Evolutionary conservation across 495 filamentous ascomycete species (phyloP).

Genomic region (Letharia lupina): DNA sequence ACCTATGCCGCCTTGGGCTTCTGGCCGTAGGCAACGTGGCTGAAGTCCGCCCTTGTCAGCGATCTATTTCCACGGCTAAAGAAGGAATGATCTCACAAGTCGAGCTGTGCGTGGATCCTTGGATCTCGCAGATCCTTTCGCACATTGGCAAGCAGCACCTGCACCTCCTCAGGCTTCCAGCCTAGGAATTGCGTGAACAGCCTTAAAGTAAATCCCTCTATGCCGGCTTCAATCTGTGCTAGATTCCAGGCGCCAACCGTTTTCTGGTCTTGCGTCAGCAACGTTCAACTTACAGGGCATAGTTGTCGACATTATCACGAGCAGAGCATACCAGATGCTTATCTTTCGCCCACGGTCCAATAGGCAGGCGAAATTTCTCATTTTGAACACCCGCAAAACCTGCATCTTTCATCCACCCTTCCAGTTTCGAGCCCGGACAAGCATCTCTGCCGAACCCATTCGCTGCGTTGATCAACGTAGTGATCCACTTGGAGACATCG

Average conservation of each 20-base stretch:
- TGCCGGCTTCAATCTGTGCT: conserved; percentile 37
- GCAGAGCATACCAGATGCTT: conserved; percentile 22
- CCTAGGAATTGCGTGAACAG: conserved; percentile 47
- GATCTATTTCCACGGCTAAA: no score
- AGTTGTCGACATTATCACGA: background rate
- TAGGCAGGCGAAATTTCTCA: conserved; percentile 24
- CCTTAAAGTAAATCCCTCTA: conserved; percentile 36
- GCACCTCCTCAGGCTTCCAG: conserved; percentile 48
- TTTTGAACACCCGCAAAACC: conserved; percentile 26
- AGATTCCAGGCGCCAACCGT: conserved; percentile 29
- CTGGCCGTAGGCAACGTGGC: conserved; percentile 17
- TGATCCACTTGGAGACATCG: conserved; percentile 14
- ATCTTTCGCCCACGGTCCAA: conserved; percentile 31
- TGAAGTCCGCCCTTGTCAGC: background rate
- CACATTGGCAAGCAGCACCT: conserved; percentile 46
- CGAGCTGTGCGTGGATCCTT: conserved; percentile 35
- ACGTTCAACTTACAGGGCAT: background rate
- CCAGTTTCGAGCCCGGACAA: conserved; percentile 23
- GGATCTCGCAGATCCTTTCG: conserved; percentile 45
- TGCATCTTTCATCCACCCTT: conserved; percentile 22
- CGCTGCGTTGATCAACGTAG: conserved; percentile 7
- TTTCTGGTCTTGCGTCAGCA: conserved; percentile 16
- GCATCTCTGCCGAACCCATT: conserved; percentile 16
- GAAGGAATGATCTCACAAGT: conserved; percentile 19
- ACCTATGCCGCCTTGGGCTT: conserved; percentile 2